Base-by-base conservation (phyloP, 2,329 filamentous ascomycete genomes). In the Rutstroemia sp. region DNA sequence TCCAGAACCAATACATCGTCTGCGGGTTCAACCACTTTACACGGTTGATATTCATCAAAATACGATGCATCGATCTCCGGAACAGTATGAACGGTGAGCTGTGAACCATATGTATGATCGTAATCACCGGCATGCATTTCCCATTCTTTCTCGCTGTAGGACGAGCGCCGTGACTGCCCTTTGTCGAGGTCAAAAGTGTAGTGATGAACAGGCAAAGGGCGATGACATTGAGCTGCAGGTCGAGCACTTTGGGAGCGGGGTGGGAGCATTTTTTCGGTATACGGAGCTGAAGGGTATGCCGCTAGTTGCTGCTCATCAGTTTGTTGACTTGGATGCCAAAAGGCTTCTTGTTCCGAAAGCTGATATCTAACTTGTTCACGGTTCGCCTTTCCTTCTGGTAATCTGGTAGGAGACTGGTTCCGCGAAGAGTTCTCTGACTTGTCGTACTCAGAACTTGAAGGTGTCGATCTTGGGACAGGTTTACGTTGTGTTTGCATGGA, bases 1-100 rank as follows among this genome's bases (percentile, higher is more conserved):
- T 67, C 64, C 3, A 66, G 46, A 10, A 63, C 57, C 3, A 66
- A 52, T 61, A 67, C 65, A 9, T 65, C 62, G 1, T 54, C 49
- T 2, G 52, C 60, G 2, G 54, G 55, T 2, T 57, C 38, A 14
- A 52, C 12, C 23, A 60, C 54, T 16, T 59, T 54, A 4, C 41
- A 37, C 27, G 55, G 52, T 3, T 58, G 41, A 3, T 60, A 50
- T 9, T 62, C 39, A 21, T 61, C 54, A 39, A 51, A 50, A 21
- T 53, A 46, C 5, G 19, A 45, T 12, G 58, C 51, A 38, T 63
- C 61, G 23, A 63, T 60, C 38, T 61, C 57, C 1, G 19, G 30
- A 8, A 23, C 21, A 8, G 45, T 16, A n/a, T 21, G 25, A 6
- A 48, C 23, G 10, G n/a, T 49, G 37, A 53, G 23, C 12, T 50